Percentiles rank a stretch among this genome's conserved stretches.
Evolutionary conservation across 441 rosid genomes (phyloP).

Genomic region (Sinapis alba): DNA sequence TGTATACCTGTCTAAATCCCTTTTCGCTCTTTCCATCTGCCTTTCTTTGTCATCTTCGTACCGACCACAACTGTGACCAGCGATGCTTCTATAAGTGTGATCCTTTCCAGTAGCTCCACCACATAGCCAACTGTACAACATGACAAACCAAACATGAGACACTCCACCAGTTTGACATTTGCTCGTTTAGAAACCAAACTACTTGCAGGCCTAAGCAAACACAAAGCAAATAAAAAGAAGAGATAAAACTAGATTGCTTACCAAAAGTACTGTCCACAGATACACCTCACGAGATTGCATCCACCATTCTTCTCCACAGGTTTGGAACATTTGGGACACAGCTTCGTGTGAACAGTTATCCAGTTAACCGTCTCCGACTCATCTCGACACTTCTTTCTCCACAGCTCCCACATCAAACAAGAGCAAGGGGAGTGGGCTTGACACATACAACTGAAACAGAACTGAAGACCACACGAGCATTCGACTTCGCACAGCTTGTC

Average conservation of each 20-base stretch:
- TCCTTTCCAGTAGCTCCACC: slow-evolving; percentile 69
- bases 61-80: slow-evolving; percentile 69
- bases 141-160: slow-evolving; percentile 24
- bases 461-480: slow-evolving; percentile 77
- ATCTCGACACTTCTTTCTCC: slow-evolving; percentile 83
- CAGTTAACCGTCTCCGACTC: slow-evolving; percentile 82
- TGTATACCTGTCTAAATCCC: slow-evolving; percentile 54
- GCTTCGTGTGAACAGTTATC: slow-evolving; percentile 87
- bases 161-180: background rate
- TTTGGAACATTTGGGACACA: slow-evolving; percentile 79
- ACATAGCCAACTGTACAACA: slow-evolving; percentile 74
- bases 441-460: slow-evolving; percentile 76
- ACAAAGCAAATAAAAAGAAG: background rate
- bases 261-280: slow-evolving; percentile 77
- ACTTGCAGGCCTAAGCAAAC: no score
- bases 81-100: slow-evolving; percentile 52
- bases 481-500: slow-evolving; percentile 77
- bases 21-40: slow-evolving; percentile 49
- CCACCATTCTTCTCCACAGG: slow-evolving; percentile 85
- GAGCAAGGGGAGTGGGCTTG: slow-evolving; percentile 92
- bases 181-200: background rate
- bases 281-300: slow-evolving; percentile 73
- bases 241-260: slow-evolving; percentile 36
- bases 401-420: slow-evolving; percentile 84
- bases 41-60: slow-evolving; percentile 50